These are phyloP conservation scores for Paraglomus brasilianum DNA, from an alignment of 192 early-diverging fungal species.

Conservation along the genomic window DNA sequence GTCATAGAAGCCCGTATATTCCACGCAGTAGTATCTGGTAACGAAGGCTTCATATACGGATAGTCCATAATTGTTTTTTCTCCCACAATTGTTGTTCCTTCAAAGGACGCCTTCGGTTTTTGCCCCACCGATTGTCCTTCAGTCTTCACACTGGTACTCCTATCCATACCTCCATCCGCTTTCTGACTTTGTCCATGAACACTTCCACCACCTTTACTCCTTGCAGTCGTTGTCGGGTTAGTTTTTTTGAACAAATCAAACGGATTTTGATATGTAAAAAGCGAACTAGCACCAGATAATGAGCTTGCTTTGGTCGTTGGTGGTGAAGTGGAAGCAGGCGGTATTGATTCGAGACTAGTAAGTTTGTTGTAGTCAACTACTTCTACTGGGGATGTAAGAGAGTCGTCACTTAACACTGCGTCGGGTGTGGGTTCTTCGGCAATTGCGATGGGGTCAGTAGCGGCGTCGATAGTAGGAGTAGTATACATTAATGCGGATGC, in stretches of 20 bases:
- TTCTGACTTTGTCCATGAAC: no score
- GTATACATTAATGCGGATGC: no score
- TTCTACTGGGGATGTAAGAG: not conserved
- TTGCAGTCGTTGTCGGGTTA: not conserved
- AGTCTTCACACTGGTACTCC: no score
- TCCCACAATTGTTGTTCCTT: no score
- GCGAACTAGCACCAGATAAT: conserved; percentile 31
- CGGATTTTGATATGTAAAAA: conserved; percentile 50
- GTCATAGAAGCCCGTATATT: conserved; percentile 19
- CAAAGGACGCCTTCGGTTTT: no score
- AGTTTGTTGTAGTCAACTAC: conserved; percentile 22
- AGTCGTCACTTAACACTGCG: conserved; percentile 7
- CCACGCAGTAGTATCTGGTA: conserved; percentile 23
- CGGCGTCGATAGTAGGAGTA: not conserved
- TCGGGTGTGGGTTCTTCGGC: conserved; percentile 11
- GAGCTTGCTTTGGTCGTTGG: conserved; percentile 34
- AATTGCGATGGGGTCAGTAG: not conserved
- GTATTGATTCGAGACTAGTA: conserved; percentile 1
- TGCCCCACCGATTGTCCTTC: no score
- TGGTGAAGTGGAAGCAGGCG: conserved; percentile 23
- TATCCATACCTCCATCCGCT: no score
- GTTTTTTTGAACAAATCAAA: conserved; percentile 43
- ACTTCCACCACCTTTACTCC: no score
- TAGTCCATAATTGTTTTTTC: no score
- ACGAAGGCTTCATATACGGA: conserved; percentile 9